A percentile compares a stretch with the other conserved stretches of the same genome.
Conservation (phyloP, 73 alveolate species). For the Paramecium tetraurelia region DNA sequence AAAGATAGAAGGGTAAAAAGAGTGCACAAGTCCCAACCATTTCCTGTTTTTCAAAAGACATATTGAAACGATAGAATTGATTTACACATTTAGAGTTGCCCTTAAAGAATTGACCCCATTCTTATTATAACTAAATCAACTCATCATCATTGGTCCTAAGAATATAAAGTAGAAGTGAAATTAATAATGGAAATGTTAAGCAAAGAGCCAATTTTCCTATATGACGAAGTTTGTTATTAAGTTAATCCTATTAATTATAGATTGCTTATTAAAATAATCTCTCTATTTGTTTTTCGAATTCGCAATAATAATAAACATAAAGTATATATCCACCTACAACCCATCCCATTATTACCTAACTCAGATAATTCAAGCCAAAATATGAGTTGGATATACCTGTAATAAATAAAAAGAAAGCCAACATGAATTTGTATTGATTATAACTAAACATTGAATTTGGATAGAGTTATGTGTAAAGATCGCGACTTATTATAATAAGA, state of each 20-base stretch:
- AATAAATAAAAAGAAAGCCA: background rate
- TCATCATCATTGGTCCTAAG: background rate
- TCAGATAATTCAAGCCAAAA: slow-evolving; percentile 40
- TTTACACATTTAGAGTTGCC: background rate
- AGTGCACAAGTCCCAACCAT: background rate
- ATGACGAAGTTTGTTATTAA: background rate
- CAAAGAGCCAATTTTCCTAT: background rate
- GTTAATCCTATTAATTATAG: background rate
- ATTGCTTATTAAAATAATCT: background rate
- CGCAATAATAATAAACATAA: background rate
- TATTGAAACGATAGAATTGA: background rate
- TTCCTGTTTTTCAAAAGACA: background rate
- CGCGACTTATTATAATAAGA: background rate
- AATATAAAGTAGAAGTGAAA: background rate
- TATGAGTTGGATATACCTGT: slow-evolving; percentile 28
- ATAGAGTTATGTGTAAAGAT: background rate
- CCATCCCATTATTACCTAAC: slow-evolving; percentile 51
- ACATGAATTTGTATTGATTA: background rate
- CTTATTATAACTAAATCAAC: background rate
- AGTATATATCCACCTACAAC: slow-evolving; percentile 43
- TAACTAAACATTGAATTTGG: slow-evolving; percentile 6
- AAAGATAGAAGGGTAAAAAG: slow-evolving; percentile 19
- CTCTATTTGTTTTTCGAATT: background rate
- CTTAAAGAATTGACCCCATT: background rate
- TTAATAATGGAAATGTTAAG: background rate